A percentile compares a stretch with the other conserved stretches of the same genome.
phyloP scores from a whole-genome alignment of 1,284 basidiomycete genomes.

The Ustilago sp. region DNA sequence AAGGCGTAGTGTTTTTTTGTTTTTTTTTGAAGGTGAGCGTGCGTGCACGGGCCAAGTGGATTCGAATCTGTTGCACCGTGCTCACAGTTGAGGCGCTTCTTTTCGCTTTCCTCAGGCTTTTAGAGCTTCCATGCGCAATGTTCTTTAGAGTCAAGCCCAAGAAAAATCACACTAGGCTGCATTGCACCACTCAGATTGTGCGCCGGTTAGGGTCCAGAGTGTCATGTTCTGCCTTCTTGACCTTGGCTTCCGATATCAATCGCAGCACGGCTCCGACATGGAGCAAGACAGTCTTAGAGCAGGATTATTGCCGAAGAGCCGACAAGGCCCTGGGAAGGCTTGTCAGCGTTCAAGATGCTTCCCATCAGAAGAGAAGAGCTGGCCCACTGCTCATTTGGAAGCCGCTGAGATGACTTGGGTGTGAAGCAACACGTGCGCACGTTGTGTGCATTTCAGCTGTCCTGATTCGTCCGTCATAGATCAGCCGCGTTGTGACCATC shows the following conservation, averaged over 20 bases:
- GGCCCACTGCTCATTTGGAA: neutral
- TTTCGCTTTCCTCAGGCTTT: neutral
- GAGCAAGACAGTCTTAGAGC: too few relatives aligned
- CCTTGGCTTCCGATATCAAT: neutral
- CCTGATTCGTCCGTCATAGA: slow-evolving; percentile 30
- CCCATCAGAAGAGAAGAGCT: neutral
- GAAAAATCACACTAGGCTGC: neutral
- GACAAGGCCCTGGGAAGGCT: too few relatives aligned
- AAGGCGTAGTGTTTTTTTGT: too few relatives aligned
- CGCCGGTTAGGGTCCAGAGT: slow-evolving; percentile 8
- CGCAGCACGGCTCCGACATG: too few relatives aligned
- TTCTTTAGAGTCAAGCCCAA: neutral
- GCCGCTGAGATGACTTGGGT: neutral
- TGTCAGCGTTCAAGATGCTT: neutral
- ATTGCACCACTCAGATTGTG: neutral
- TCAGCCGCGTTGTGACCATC: neutral
- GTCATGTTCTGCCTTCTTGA: neutral
- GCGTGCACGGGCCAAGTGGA: neutral
- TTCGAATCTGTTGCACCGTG: slow-evolving; percentile 3
- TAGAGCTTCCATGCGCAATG: slow-evolving; percentile 9
- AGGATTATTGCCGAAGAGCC: too few relatives aligned
- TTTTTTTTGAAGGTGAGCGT: too few relatives aligned
- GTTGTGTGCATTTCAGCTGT: slow-evolving; percentile 13
- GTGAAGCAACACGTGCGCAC: slow-evolving; percentile 37
- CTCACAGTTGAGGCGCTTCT: neutral